Evolutionary conservation across 768 basidiomycete species (phyloP).

Genomic region (Phaeotremella skinneri): DNA sequence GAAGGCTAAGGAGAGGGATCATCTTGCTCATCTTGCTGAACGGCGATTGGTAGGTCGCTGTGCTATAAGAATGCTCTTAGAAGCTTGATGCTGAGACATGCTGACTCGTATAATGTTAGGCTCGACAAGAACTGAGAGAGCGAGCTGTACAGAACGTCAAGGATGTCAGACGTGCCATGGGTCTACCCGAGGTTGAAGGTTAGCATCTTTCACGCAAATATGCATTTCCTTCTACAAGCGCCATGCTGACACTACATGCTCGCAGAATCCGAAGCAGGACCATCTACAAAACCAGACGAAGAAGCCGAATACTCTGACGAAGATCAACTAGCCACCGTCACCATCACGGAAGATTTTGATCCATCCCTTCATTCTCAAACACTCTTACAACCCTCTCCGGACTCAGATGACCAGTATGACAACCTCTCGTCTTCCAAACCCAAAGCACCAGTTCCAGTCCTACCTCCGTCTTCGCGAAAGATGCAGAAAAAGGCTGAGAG

Average conservation of each 20-base stretch:
- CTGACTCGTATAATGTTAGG: conserved; percentile 55
- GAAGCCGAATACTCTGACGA: conserved; percentile 76
- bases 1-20: conserved; percentile 72
- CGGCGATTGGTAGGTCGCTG: conserved; percentile 66
- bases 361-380: conserved; percentile 53
- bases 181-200: conserved; percentile 30
- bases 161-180: conserved; percentile 66
- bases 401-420: conserved; percentile 51
- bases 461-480: conserved; percentile 45
- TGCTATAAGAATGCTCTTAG: neutral
- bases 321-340: conserved; percentile 81
- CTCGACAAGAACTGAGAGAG: conserved; percentile 72
- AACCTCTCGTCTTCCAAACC: conserved; percentile 46
- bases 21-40: conserved; percentile 69
- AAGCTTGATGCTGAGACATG: neutral
- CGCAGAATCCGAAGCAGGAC: conserved; percentile 24
- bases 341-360: conserved; percentile 88
- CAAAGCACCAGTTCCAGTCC: conserved; percentile 23
- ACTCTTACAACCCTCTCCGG: conserved; percentile 2
- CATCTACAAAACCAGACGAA: conserved; percentile 33
- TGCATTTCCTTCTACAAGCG: conserved; percentile 10
- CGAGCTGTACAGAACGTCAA: conserved; percentile 73
- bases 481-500: conserved; percentile 35
- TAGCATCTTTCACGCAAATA: neutral
- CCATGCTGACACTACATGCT: too few relatives aligned